Evolutionary conservation across 805 yeast species (phyloP), one percentile per base, ranked within the genome.

Genomic region (Saturnispora quitensis): DNA sequence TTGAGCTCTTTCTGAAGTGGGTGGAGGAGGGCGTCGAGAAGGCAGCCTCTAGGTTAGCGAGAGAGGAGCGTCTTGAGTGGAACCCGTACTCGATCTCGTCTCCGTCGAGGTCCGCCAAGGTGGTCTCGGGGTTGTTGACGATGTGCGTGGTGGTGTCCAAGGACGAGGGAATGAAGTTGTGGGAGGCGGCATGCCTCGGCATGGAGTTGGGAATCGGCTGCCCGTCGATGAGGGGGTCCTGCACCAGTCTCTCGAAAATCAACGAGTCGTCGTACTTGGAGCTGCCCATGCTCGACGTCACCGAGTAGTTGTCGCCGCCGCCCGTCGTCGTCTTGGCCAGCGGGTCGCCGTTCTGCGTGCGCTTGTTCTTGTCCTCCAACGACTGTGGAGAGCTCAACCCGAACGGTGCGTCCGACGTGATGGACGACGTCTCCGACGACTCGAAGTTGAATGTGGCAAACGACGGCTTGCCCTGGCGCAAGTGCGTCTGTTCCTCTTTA

Each of bases 211-310:
- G 62, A n/a, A 61, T 52, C 2, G 66, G 62, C 55, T 62, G 64
- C 43, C 63, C 53, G 50, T 64, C 64, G 47, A 66, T 57, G 43
- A 69, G 57, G 8, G 80, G 80, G 55, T 81, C 86, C 61, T 82
- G 85, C 8, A 82, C 88, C 46, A 77, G 73, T 51, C 88, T 72
- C 58, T 82, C 89, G 61, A 80, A 85, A 60, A 83, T 84, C 61
- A 76, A 62, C 15, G 84, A 78, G 28, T 66, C 67, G 27, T 63
- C 59, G 24, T 60, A 56, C 43, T 57, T 47, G 18, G 56, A 31
- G 20, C 25, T 40, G 47, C 50, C 33, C 47, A 45, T 22, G 53
- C 51, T 50, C 13, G 55, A 43, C 6, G 47, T 43, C 6, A 57
- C 22, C 2, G 60, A 57, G 22, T 43, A 57, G 12, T 42, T 46